Evolutionary conservation across 441 rosid species (phyloP).

Genomic region (Manihot esculenta): DNA sequence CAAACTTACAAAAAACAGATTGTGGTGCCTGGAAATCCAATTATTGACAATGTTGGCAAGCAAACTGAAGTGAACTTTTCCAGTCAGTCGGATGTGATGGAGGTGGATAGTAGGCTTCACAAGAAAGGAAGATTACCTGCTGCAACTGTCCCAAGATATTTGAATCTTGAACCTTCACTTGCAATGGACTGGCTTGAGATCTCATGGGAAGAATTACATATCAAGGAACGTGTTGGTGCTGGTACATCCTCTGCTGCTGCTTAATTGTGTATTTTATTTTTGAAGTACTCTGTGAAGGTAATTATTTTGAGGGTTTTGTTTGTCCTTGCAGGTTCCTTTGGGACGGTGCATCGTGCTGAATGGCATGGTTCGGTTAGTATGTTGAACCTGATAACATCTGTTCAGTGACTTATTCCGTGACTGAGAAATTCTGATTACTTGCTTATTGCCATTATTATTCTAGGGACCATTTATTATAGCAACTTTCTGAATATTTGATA

Average conservation of each 20-base stretch:
- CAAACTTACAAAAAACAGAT: constrained; percentile 39
- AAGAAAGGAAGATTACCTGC: constrained; percentile 37
- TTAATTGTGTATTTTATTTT: constrained; percentile 5
- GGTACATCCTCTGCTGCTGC: constrained; percentile 45
- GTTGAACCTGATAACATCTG: not conserved
- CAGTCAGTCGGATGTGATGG: constrained; percentile 35
- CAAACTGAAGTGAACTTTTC: constrained; percentile 37
- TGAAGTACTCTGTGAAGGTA: constrained; percentile 1
- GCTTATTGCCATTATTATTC: not conserved
- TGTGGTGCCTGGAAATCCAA: constrained; percentile 31
- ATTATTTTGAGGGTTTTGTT: not conserved
- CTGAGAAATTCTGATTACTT: not conserved
- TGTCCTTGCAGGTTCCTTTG: constrained; percentile 74
- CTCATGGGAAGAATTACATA: constrained; percentile 83
- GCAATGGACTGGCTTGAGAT: constrained; percentile 99
- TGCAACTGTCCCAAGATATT: constrained; percentile 51
- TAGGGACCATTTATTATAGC: not conserved
- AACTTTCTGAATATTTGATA: not conserved
- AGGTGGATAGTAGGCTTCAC: constrained; percentile 39
- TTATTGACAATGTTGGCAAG: constrained; percentile 29
- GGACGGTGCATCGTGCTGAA: constrained; percentile 98
- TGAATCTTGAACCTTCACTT: constrained; percentile 88
- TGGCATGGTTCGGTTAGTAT: constrained; percentile 97
- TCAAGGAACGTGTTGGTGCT: constrained; percentile 96
- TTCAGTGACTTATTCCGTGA: not conserved